Conservation (phyloP, 2,329 filamentous ascomycete genomes). For the Aphanocladium album region DNA sequence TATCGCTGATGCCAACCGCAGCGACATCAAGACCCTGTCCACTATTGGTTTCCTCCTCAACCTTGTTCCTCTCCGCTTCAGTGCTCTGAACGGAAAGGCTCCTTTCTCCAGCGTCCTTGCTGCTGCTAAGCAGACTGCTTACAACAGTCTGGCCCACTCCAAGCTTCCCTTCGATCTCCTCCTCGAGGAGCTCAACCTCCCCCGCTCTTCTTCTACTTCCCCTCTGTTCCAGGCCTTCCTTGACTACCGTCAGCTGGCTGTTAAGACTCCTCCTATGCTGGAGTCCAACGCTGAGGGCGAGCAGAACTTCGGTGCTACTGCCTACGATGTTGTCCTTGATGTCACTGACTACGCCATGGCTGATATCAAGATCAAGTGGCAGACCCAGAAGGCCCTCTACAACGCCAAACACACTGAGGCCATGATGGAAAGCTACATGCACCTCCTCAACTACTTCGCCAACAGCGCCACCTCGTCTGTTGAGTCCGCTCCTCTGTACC, state of each 20-base stretch:
- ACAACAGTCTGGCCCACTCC: conserved; percentile 32
- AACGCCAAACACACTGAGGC: conserved; percentile 12
- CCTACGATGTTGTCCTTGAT: conserved; percentile 22
- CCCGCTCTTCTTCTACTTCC: conserved; percentile 31
- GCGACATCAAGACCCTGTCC: conserved; percentile 16
- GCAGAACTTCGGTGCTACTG: conserved; percentile 16
- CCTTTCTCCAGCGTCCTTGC: conserved; percentile 21
- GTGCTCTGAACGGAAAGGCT: conserved; percentile 10
- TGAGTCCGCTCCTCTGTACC: conserved; percentile 11
- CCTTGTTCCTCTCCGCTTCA: conserved; percentile 37
- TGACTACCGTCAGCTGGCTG: conserved; percentile 37
- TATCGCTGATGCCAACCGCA: conserved; percentile 32
- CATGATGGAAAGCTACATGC: conserved; percentile 15
- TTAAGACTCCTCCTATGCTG: conserved; percentile 22
- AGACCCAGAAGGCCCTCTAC: conserved; percentile 19
- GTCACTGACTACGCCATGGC: conserved; percentile 15
- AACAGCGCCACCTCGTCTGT: conserved; percentile 27
- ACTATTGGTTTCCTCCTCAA: conserved; percentile 41
- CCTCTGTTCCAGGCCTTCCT: conserved; percentile 45
- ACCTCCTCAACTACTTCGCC: conserved; percentile 14
- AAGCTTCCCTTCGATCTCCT: conserved; percentile 42
- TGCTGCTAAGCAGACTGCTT: conserved; percentile 23
- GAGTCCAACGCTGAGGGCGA: conserved; percentile 20
- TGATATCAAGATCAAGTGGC: conserved; percentile 13
- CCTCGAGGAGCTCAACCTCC: conserved; percentile 35